Evolutionary conservation across 1,284 basidiomycete species (phyloP).

Genomic region (Tilletia horrida): DNA sequence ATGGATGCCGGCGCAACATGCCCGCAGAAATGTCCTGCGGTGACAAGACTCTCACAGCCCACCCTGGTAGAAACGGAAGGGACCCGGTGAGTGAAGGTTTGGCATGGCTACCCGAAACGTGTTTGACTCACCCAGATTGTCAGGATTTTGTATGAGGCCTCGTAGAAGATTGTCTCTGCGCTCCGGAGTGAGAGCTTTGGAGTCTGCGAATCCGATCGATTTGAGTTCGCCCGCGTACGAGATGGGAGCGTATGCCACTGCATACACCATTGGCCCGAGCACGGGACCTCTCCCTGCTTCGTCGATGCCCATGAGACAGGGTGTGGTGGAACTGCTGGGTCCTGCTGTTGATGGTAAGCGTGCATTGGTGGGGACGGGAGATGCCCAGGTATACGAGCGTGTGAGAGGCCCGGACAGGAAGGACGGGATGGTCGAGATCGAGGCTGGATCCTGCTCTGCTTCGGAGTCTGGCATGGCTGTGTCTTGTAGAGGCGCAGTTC

Average conservation of each 20-base stretch:
- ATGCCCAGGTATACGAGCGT: slow-evolving; percentile 32
- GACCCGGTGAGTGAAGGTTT: neutral
- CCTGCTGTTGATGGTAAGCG: neutral
- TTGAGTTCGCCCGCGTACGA: slow-evolving; percentile 70
- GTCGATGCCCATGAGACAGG: slow-evolving; percentile 73
- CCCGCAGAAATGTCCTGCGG: slow-evolving; percentile 86
- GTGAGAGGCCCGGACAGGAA: slow-evolving; percentile 26
- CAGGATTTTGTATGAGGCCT: slow-evolving; percentile 37
- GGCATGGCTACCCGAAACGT: neutral
- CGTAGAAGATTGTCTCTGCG: slow-evolving; percentile 51
- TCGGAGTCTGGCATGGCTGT: neutral
- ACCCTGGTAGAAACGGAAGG: slow-evolving; percentile 63
- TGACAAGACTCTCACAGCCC: slow-evolving; percentile 77
- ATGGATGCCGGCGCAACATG: slow-evolving; percentile 79
- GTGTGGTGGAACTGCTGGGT: slow-evolving; percentile 28
- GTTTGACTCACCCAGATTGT: slow-evolving; percentile 57
- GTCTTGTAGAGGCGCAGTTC: neutral
- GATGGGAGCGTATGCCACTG: slow-evolving; percentile 83
- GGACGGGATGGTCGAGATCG: slow-evolving; percentile 29
- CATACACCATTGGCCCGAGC: slow-evolving; percentile 90
- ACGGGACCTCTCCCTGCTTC: slow-evolving; percentile 94
- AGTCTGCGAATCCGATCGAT: slow-evolving; percentile 86
- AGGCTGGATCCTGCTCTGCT: slow-evolving; percentile 17
- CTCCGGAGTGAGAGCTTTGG: slow-evolving; percentile 77
- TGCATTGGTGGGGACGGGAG: slow-evolving; percentile 23